phyloP scores from a whole-genome alignment of 1,139 yeast species.

The Candida glucosophila region DNA sequence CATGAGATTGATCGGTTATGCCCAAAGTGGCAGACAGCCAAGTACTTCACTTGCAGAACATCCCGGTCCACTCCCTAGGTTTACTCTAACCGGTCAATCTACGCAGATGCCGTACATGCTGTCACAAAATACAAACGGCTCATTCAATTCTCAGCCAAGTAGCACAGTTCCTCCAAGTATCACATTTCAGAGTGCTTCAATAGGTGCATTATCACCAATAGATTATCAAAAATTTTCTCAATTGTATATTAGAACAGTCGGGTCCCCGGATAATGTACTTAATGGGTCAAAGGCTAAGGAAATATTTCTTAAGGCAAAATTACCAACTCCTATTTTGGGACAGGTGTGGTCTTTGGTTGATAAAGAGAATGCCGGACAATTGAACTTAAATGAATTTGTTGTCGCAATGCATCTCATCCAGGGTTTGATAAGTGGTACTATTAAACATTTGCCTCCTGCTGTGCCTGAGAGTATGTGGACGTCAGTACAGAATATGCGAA shows the following conservation, averaged over 20 bases:
- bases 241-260: conserved; percentile 70
- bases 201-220: conserved; percentile 55
- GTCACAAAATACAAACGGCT: no score
- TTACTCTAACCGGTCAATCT: conserved; percentile 29
- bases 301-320: conserved; percentile 79
- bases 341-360: conserved; percentile 89
- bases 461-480: conserved; percentile 67
- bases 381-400: conserved; percentile 67
- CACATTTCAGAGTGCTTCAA: conserved; percentile 15
- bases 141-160: conserved; percentile 42
- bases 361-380: conserved; percentile 59
- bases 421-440: conserved; percentile 59
- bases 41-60: conserved; percentile 42
- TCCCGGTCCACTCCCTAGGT: conserved; percentile 53
- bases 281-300: conserved; percentile 74
- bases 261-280: conserved; percentile 36
- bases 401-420: conserved; percentile 96
- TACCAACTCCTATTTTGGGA: conserved; percentile 69
- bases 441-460: conserved; percentile 59
- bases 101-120: no score
- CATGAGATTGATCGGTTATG: conserved; percentile 81
- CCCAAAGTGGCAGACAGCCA: conserved; percentile 65
- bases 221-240: conserved; percentile 69
- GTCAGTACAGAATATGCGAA: conserved; percentile 28
- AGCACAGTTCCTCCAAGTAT: conserved; percentile 25